Base-by-base conservation (phyloP, 352 stramenopile species). In the Phytophthora cryptogea region DNA sequence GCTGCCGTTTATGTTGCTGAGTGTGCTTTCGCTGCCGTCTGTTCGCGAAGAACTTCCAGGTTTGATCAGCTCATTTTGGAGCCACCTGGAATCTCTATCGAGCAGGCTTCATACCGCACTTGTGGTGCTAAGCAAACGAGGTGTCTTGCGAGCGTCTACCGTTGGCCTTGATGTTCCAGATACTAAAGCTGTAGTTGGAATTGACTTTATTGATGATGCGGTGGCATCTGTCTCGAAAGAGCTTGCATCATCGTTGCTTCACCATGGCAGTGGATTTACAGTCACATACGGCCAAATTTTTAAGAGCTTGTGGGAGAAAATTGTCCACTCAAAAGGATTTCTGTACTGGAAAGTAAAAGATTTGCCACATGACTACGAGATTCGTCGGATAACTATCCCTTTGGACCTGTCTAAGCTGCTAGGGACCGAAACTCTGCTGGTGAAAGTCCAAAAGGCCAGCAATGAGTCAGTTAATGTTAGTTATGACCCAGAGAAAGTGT, bases 1-100 rank as follows among this genome's bases (percentile, higher is more conserved):
- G 2, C 53, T 95, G n/a, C 78, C 83, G 5, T 94, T 92, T 62
- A 57, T 87, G 9, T 32, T 95, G 14, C 48, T 95, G 5, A 91
- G 80, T 31, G 49, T 83, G 2, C 68, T 85, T 37, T 93, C 83
- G 5, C 49, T 95, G 6, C 78, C 83, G 8, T 76, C 73, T 1
- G 65, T 90, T 66, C 78, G 77, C n/a, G 59, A 76, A 14, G 51
- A 53, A 27, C 62, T 88, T 10, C 66, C 74, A 11, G 48, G 36
- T 17, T 49, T 85, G 27, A n/a, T 89, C 6, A 48, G 68, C 10
- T 40, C 63, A 9, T 76, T 91, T 6, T 91, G 80, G 82, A 42
- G 60, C 11, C 45, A 72, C 13, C 39, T 91, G 30, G 71, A 90
- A 53, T 13, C 17, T 16, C 39, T 91, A 17, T 64, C 50, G n/a